These are phyloP conservation scores for Daldinia loculata DNA, from an alignment of 495 filamentous ascomycete species.

Conservation along the genomic window DNA sequence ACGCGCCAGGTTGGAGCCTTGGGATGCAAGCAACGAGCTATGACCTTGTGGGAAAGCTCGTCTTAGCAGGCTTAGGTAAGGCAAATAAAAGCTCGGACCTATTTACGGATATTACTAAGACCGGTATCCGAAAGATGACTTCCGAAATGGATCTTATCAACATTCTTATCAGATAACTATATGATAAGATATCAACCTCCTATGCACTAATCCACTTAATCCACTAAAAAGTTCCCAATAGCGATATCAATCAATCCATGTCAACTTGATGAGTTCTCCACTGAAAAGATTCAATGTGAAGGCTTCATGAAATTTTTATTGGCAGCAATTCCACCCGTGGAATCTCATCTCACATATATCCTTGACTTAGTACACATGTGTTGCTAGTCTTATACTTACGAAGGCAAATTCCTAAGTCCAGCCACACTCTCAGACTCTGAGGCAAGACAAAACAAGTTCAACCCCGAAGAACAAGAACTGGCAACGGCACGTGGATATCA, in stretches of 20 bases:
- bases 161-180: background rate
- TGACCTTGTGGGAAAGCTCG: slow-evolving; percentile 4
- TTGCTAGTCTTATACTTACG: slow-evolving; percentile 16
- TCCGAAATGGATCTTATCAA: background rate
- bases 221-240: slow-evolving; percentile 5
- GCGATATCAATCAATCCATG: slow-evolving; percentile 7
- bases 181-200: background rate
- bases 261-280: slow-evolving; percentile 22
- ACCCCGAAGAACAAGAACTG: slow-evolving; percentile 3
- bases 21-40: slow-evolving; percentile 16
- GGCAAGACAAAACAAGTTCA: slow-evolving; percentile 27
- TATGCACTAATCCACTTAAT: background rate
- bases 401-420: slow-evolving; percentile 33
- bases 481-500: slow-evolving; percentile 32
- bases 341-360: slow-evolving; percentile 17
- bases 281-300: slow-evolving; percentile 37
- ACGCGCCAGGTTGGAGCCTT: slow-evolving; percentile 42
- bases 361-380: slow-evolving; percentile 10
- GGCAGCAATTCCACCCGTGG: slow-evolving; percentile 17
- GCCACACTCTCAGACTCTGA: slow-evolving; percentile 17
- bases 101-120: slow-evolving; percentile 26
- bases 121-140: slow-evolving; percentile 5
- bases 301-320: slow-evolving; percentile 39
- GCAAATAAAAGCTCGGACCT: background rate
- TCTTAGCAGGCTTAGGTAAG: background rate